Evolutionary conservation across 495 filamentous ascomycete genomes (phyloP), one percentile per base, ranked within the genome.

Genomic region (Letharia lupina): DNA sequence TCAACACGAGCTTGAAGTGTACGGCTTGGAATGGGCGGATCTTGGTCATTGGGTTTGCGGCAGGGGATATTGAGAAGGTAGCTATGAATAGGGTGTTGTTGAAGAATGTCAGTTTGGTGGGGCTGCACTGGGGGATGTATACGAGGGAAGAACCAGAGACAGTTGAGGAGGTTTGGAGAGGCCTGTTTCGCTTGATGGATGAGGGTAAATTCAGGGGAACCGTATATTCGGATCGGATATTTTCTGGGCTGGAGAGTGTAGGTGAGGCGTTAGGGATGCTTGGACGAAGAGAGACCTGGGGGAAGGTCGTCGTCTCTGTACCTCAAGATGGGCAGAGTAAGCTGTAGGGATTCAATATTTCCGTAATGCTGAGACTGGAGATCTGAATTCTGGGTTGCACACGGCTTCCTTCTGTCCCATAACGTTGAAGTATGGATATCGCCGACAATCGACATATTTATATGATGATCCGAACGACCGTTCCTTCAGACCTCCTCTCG

Each of bases 111-210:
- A 89, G 85, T 68, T 74, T 98, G 18, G 88, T 96, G 6, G 93
- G 93, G 1, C 76, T 96, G 71, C 91, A 96, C 75, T 98, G 93
- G 93, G 93, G 93, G 1, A 80, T 84, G 75, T 98, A 96, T 80
- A 80, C 86, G 3, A 81, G 77, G 42, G 82, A 85, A 68, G 91
- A 96, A 79, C 84, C 78, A 60, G 83, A 87, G 75, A 89, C 82
- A 10, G 84, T 94, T 0, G 80, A 79, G 31, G 75, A 71, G 6
- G 92, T 96, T 2, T 98, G 93, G 93, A 73, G 86, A 62, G 92
- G 89, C 2, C 81, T 98, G 58, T 89, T 88, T 75, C 80, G 86
- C 72, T 72, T 98, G 65, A 87, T 96, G 64, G 80, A 80, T 18
- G 79, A 87, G 69, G 89, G 90, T 13, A 91, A 91, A 77, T 94